Conservation (phyloP, 23 red algal species). For the Gracilaria domingensis region DNA sequence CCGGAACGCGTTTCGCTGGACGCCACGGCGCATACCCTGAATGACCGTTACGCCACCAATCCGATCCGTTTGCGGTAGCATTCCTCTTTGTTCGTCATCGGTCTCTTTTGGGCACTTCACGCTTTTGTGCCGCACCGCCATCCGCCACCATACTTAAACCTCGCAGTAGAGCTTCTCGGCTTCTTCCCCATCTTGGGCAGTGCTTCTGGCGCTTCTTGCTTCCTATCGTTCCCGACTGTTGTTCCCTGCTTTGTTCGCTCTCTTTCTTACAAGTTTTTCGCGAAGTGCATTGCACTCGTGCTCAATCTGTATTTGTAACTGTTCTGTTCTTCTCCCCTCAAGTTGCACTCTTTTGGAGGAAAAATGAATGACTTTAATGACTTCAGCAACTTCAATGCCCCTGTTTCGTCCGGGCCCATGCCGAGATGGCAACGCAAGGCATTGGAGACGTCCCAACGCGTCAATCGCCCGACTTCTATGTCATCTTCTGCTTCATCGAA, state of each 20-base stretch:
- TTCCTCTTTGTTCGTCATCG: not conserved
- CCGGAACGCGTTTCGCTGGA: not conserved
- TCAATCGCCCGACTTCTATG: constrained; percentile 15
- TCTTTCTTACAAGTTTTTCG: not conserved
- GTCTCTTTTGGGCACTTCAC: constrained; percentile 6
- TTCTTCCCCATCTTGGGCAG: constrained; percentile 9
- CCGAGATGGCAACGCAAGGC: constrained; percentile 91
- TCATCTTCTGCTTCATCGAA: constrained; percentile 18
- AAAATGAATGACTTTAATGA: constrained; percentile 55
- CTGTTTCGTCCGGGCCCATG: constrained; percentile 58
- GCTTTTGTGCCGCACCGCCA: constrained; percentile 13
- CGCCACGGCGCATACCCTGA: constrained; percentile 10
- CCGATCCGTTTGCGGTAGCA: constrained; percentile 29
- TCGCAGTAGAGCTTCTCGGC: too few species aligned
- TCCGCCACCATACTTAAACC: constrained; percentile 52
- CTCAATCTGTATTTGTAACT: constrained; percentile 27
- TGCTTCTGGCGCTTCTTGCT: constrained; percentile 31
- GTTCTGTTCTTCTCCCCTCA: constrained; percentile 8
- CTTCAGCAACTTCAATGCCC: constrained; percentile 79
- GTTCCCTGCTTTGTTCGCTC: constrained; percentile 12
- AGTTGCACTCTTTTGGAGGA: constrained; percentile 26
- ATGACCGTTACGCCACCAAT: constrained; percentile 15
- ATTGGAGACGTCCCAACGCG: constrained; percentile 49
- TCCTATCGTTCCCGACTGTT: too few species aligned
- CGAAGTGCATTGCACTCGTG: constrained; percentile 28